A percentile compares a stretch with the other conserved stretches of the same genome.
phyloP scores from a whole-genome alignment of 2,329 filamentous ascomycete genomes.

The Monosporascus ibericus region DNA sequence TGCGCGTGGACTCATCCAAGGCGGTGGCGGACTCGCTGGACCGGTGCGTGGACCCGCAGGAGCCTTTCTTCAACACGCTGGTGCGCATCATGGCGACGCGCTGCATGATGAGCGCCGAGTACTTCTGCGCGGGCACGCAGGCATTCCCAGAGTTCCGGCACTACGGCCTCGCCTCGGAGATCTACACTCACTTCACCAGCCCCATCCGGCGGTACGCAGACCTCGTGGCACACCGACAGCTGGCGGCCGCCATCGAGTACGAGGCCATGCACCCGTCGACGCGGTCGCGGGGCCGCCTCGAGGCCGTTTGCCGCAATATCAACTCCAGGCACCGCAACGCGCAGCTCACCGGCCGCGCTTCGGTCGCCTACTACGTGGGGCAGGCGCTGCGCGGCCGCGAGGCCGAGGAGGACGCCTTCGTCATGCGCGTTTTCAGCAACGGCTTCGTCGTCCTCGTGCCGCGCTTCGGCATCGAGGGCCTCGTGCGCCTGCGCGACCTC shows the following conservation, averaged over 20 bases:
- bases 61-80: slow-evolving; percentile 98
- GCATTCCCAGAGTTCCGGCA: slow-evolving; percentile 92
- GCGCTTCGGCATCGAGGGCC: slow-evolving; percentile 87
- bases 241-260: slow-evolving; percentile 92
- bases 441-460: slow-evolving; percentile 96
- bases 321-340: slow-evolving; percentile 96
- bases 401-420: slow-evolving; percentile 82
- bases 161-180: slow-evolving; percentile 91
- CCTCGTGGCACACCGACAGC: slow-evolving; percentile 85
- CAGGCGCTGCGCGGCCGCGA: slow-evolving; percentile 79
- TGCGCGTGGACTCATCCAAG: slow-evolving; percentile 80
- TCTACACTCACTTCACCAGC: slow-evolving; percentile 98
- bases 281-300: slow-evolving; percentile 76
- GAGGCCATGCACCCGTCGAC: slow-evolving; percentile 77
- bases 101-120: slow-evolving; percentile 99
- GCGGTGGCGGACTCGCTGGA: slow-evolving; percentile 93
- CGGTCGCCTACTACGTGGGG: slow-evolving; percentile 95
- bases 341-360: slow-evolving; percentile 88
- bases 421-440: slow-evolving; percentile 97
- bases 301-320: slow-evolving; percentile 96
- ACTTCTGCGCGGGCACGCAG: slow-evolving; percentile 92
- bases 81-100: slow-evolving; percentile 95
- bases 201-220: slow-evolving; percentile 98
- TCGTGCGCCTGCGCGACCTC: slow-evolving; percentile 82
- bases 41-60: slow-evolving; percentile 66